phyloP scores from a whole-genome alignment of 768 basidiomycete genomes.

The Suillus alpinus region DNA sequence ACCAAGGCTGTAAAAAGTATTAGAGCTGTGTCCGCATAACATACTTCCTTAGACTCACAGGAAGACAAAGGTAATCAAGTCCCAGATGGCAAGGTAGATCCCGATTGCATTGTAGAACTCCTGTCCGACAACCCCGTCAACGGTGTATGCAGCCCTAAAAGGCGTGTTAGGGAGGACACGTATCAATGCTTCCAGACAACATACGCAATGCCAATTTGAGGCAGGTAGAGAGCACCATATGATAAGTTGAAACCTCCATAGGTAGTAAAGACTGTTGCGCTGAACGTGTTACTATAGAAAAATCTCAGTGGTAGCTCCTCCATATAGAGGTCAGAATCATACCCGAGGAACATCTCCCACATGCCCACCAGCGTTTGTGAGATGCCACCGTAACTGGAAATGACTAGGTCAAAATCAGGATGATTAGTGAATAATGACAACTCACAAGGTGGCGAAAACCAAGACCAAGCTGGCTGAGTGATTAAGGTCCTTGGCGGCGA shows the following conservation, averaged over 20 bases:
- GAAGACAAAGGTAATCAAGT: conserved; percentile 24
- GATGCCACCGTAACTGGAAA: conserved; percentile 27
- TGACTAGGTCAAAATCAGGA: not conserved
- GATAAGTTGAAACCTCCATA: conserved; percentile 30
- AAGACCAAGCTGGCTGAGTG: conserved; percentile 22
- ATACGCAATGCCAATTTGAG: conserved; percentile 24
- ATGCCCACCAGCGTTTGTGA: conserved; percentile 28
- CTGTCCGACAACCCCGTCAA: conserved; percentile 20
- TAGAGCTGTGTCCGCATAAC: not conserved
- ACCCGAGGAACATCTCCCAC: conserved; percentile 32
- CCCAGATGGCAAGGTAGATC: conserved; percentile 27
- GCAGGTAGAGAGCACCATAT: conserved; percentile 26
- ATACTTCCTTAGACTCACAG: conserved; percentile 11
- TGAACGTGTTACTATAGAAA: conserved; percentile 24
- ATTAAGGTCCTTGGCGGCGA: conserved; percentile 16
- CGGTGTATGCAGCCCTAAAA: conserved; percentile 23
- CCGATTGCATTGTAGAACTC: conserved; percentile 25
- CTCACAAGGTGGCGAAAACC: conserved; percentile 28
- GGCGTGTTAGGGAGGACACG: conserved; percentile 1
- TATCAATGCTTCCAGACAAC: conserved; percentile 1
- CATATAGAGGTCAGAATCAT: conserved; percentile 4
- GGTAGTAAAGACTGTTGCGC: conserved; percentile 25
- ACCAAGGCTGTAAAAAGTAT: conserved; percentile 16
- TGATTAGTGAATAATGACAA: not conserved
- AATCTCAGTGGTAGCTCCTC: conserved; percentile 7